These are phyloP conservation scores for Stagonosporopsis vannaccii DNA, from an alignment of 2,329 filamentous ascomycete species.

Conservation along the genomic window DNA sequence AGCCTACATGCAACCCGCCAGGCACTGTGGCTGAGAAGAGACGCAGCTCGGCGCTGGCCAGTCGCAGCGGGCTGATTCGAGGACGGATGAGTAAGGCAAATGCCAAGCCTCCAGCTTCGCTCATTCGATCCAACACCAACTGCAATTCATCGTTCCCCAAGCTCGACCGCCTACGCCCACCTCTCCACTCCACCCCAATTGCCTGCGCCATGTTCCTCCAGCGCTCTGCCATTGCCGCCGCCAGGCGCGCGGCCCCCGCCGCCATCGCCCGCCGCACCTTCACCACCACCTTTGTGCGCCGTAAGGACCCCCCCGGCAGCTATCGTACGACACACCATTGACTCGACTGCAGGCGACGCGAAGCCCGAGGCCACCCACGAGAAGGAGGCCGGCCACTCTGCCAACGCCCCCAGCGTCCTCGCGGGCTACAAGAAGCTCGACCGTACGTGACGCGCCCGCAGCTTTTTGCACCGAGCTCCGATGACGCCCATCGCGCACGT, in stretches of 20 bases:
- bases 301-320: conserved; percentile 50
- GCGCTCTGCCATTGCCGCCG: conserved; percentile 58
- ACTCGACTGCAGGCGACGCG: conserved; percentile 40
- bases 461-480: conserved; percentile 15
- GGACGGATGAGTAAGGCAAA: conserved; percentile 5
- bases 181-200: conserved; percentile 48
- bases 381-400: conserved; percentile 44
- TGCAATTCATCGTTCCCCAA: conserved; percentile 33
- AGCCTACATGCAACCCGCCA: neutral
- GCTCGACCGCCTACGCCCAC: conserved; percentile 37
- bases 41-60: neutral
- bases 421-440: conserved; percentile 55
- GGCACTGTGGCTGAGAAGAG: neutral
- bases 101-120: conserved; percentile 15
- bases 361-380: conserved; percentile 46
- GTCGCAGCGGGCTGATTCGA: neutral
- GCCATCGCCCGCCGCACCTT: conserved; percentile 56
- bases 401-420: conserved; percentile 34
- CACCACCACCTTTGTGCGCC: conserved; percentile 55
- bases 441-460: conserved; percentile 44
- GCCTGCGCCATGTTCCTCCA: conserved; percentile 56
- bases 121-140: conserved; percentile 22
- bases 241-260: conserved; percentile 53
- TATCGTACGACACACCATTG: conserved; percentile 44
- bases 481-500: conserved; percentile 1